Evolutionary conservation across 2,329 filamentous ascomycete species (phyloP), one percentile per base, ranked within the genome.

Genomic region (Colletotrichum agaves): DNA sequence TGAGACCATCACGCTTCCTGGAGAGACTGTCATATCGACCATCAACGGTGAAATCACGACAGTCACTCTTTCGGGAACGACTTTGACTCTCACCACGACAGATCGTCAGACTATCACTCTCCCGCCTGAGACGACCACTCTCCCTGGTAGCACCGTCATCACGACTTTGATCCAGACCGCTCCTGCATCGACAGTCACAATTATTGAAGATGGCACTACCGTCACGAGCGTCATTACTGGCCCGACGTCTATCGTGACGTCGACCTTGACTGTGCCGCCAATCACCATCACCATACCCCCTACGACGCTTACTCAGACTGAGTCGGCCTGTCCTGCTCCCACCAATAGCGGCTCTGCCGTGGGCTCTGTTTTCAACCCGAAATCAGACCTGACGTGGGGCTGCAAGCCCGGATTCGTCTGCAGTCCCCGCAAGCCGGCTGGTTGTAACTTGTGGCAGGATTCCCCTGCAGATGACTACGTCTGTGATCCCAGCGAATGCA

Each of bases 361-460:
- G 35, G 37, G 72, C 5, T 39, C 52, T 12, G 69, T 75, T 1
- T 77, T 82, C 13, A 64, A 78, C 44, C 72, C 75, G 4, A 72
- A 71, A 17, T 83, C 83, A 2, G 71, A 85, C 59, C 77, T 76
- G 43, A 86, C 84, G 0, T 88, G 83, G 79, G 87, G 87, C 57
- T 89, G 87, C 73, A 57, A 69, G 12, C 84, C 86, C 2, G 85
- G 86, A 35, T 83, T 73, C 15, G 80, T 88, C 31, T 89, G 87
- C 77, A 82, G 81, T 69, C 81, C 82, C n/a, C 78, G 78, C 3
- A 87, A 83, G 74, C 83, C 85, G 0, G 71, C 61, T 0, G 78
- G 77, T 21, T 89, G 87, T 74, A 82, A 84, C 69, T 63, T 87
- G n/a, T 88, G 83, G 80, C 80, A 79, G 0, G 79, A 79, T 6